phyloP scores from a whole-genome alignment of 768 basidiomycete species.

The Hericium alpestre region DNA sequence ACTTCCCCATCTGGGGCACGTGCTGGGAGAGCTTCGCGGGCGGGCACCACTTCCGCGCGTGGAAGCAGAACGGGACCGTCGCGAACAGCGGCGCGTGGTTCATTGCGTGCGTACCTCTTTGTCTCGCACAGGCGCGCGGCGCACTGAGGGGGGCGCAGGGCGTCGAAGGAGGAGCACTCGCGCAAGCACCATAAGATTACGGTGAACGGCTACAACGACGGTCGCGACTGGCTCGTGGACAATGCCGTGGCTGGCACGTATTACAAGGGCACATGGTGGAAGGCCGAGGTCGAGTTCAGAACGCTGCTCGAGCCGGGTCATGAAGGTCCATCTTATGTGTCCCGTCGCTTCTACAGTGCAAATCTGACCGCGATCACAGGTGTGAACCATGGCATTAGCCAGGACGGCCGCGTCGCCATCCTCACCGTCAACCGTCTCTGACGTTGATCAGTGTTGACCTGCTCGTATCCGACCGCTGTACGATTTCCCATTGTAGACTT shows the following conservation, averaged over 20 bases:
- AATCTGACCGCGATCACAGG: slow-evolving; percentile 29
- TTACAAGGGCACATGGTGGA: slow-evolving; percentile 64
- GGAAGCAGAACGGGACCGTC: slow-evolving; percentile 75
- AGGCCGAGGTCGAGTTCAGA: slow-evolving; percentile 67
- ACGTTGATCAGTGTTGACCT: neutral
- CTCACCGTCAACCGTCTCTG: slow-evolving; percentile 51
- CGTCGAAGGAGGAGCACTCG: slow-evolving; percentile 66
- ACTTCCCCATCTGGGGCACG: slow-evolving; percentile 70
- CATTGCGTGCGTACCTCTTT: slow-evolving; percentile 34
- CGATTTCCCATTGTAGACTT: neutral
- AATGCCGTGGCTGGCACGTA: slow-evolving; percentile 49
- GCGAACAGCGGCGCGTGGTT: slow-evolving; percentile 78
- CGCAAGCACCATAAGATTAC: slow-evolving; percentile 62
- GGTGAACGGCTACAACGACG: slow-evolving; percentile 71
- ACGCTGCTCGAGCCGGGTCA: slow-evolving; percentile 57
- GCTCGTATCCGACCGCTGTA: neutral
- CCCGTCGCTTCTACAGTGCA: neutral
- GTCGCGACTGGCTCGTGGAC: slow-evolving; percentile 69
- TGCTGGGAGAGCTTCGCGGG: slow-evolving; percentile 84
- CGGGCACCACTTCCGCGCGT: slow-evolving; percentile 84
- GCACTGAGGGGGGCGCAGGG: slow-evolving; percentile 29
- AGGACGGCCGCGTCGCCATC: slow-evolving; percentile 75
- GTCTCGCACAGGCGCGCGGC: too few species aligned
- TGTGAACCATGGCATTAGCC: slow-evolving; percentile 70
- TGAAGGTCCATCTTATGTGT: slow-evolving; percentile 36